Percentiles rank a stretch among this genome's conserved stretches.
These are phyloP conservation scores for Coemansia sp. DNA, from an alignment of 192 early-diverging fungal species.

Conservation along the genomic window DNA sequence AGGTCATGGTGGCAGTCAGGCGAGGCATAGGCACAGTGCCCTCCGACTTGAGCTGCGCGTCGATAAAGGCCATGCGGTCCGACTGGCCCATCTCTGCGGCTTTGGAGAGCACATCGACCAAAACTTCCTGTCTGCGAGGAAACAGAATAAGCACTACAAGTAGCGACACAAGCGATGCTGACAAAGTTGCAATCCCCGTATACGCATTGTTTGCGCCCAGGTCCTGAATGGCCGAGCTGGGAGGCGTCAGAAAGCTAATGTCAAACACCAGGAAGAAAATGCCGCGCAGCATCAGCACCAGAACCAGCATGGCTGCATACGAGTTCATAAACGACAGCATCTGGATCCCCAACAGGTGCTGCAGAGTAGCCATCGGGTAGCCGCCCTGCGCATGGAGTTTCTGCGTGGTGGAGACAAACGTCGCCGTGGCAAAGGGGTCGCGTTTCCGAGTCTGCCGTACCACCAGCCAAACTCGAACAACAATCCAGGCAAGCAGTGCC, in stretches of 20 bases:
- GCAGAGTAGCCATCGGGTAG: conserved; percentile 20
- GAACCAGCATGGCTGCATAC: conserved; percentile 11
- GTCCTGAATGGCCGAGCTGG: conserved; percentile 2
- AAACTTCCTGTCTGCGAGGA: conserved; percentile 12
- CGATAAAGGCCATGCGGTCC: conserved; percentile 27
- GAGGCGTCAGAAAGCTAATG: conserved; percentile 41
- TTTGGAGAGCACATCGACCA: conserved; percentile 21
- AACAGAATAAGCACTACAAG: conserved; percentile 28
- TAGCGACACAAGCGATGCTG: conserved; percentile 23
- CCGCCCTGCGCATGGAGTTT: conserved; percentile 17
- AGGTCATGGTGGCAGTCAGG: conserved; percentile 7
- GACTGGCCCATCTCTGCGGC: conserved; percentile 18
- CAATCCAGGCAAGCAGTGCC: conserved; percentile 18
- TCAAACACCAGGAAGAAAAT: conserved; percentile 40
- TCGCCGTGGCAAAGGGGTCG: conserved; percentile 24
- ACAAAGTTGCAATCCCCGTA: conserved; percentile 37
- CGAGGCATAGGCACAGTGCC: conserved; percentile 21
- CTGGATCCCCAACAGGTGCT: conserved; percentile 33
- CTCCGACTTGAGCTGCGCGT: conserved; percentile 13
- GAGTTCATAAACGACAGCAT: conserved; percentile 29
- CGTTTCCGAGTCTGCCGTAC: conserved; percentile 19
- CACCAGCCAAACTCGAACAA: conserved; percentile 11
- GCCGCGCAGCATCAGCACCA: conserved; percentile 23
- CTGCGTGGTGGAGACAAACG: conserved; percentile 18
- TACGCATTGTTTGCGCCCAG: conserved; percentile 29